Percentiles rank a stretch among this genome's conserved stretches.
Evolutionary conservation across 345 rosid species (phyloP).

Genomic region (Brassica cretica): DNA sequence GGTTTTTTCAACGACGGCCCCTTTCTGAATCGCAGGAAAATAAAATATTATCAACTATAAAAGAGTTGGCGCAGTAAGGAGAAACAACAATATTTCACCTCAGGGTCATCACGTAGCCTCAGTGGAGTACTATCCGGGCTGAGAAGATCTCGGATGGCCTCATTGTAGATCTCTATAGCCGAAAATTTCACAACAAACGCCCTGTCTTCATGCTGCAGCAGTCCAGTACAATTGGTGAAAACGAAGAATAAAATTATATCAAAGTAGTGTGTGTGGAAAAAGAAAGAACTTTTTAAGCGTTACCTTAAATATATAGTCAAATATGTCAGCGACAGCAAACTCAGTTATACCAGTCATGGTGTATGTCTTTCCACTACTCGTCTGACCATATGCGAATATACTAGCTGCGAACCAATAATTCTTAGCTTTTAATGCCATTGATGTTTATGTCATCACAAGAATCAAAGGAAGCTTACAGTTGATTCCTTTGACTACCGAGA

Average conservation of each 20-base stretch:
- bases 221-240: constrained; percentile 20
- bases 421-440: not conserved
- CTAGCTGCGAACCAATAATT: constrained; percentile 57
- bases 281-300: constrained; percentile 16
- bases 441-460: not conserved
- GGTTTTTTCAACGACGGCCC: constrained; percentile 79
- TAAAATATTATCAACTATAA: constrained; percentile 8
- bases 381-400: constrained; percentile 97
- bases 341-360: constrained; percentile 97
- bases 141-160: constrained; percentile 88
- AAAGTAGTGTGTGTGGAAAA: constrained; percentile 9
- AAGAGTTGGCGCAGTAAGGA: not conserved
- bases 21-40: constrained; percentile 60
- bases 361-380: constrained; percentile 99
- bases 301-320: constrained; percentile 78
- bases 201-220: constrained; percentile 83
- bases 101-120: constrained; percentile 90
- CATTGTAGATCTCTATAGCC: constrained; percentile 97
- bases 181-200: constrained; percentile 90
- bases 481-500: constrained; percentile 84
- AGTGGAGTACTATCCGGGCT: constrained; percentile 67
- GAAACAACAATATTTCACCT: constrained; percentile 50
- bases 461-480: constrained; percentile 62
- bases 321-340: constrained; percentile 81
- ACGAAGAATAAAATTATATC: constrained; percentile 6